Evolutionary conservation across 2,329 filamentous ascomycete species (phyloP).

Genomic region (Arthrobotrys pseudoclavata): DNA sequence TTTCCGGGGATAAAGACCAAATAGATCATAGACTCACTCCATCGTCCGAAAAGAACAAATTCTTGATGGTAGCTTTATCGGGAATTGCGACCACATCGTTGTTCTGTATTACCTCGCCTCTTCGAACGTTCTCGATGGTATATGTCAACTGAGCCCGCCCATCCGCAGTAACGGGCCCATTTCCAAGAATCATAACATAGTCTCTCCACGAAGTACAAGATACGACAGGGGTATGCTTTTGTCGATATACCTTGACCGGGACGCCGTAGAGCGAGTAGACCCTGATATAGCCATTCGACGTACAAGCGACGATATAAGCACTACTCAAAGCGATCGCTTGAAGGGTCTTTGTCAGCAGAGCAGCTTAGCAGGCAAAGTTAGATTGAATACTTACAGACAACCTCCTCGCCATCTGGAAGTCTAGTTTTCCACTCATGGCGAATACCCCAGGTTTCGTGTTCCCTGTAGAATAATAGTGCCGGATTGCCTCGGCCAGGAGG

Average conservation of each 20-base stretch:
- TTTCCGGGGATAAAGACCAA: neutral
- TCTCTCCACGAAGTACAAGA: constrained; percentile 95
- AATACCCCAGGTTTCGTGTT: constrained; percentile 96
- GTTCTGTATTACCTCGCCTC: constrained; percentile 93
- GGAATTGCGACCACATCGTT: constrained; percentile 91
- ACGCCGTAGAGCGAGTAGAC: constrained; percentile 94
- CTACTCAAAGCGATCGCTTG: constrained; percentile 87
- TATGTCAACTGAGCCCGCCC: constrained; percentile 85
- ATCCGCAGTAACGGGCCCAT: constrained; percentile 84
- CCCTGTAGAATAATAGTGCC: constrained; percentile 92
- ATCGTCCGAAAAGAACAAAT: constrained; percentile 89
- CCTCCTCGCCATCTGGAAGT: constrained; percentile 86
- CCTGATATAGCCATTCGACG: constrained; percentile 86
- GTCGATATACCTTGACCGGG: constrained; percentile 87
- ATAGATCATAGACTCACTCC: constrained; percentile 74
- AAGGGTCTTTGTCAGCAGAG: constrained; percentile 22
- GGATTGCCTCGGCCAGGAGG: constrained; percentile 77
- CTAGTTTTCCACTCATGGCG: constrained; percentile 90
- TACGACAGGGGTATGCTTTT: constrained; percentile 89
- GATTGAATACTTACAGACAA: constrained; percentile 70
- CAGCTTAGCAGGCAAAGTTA: neutral
- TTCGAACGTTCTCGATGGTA: constrained; percentile 93
- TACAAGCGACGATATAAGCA: constrained; percentile 90
- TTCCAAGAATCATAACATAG: constrained; percentile 96
- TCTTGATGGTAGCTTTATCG: constrained; percentile 79